Conservation (phyloP, 805 yeast species). For the Candida maesae region DNA sequence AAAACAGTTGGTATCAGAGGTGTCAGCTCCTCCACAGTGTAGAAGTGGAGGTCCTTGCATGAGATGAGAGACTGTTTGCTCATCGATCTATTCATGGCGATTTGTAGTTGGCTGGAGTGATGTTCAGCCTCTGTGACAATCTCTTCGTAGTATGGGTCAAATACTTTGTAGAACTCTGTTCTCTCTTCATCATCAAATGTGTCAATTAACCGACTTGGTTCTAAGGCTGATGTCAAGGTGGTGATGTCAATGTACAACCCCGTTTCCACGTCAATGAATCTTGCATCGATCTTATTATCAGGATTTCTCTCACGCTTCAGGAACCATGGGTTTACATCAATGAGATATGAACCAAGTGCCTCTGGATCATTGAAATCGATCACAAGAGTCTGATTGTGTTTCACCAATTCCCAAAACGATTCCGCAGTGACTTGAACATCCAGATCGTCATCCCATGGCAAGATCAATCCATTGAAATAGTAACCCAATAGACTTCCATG, state of each 20-base stretch:
- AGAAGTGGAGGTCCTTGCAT: constrained; percentile 63
- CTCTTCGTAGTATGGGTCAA: constrained; percentile 30
- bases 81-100: constrained; percentile 28
- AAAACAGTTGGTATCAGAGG: constrained; percentile 50
- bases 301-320: constrained; percentile 54
- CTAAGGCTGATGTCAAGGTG: constrained; percentile 31
- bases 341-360: constrained; percentile 47
- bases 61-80: constrained; percentile 31
- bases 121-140: constrained; percentile 22
- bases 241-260: constrained; percentile 76
- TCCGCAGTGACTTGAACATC: constrained; percentile 53
- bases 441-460: constrained; percentile 60
- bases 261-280: constrained; percentile 66
- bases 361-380: constrained; percentile 38
- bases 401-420: constrained; percentile 40
- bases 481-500: constrained; percentile 56
- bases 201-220: constrained; percentile 4
- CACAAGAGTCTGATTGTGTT: constrained; percentile 42
- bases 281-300: constrained; percentile 62
- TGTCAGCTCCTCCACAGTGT: constrained; percentile 42
- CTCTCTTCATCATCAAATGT: constrained; percentile 7
- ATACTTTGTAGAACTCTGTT: constrained; percentile 11
- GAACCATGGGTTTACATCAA: constrained; percentile 43
- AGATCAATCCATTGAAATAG: constrained; percentile 53
- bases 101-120: constrained; percentile 32